These are phyloP conservation scores for Leucocoprinus birnbaumii DNA, from an alignment of 768 basidiomycete species.

Conservation along the genomic window DNA sequence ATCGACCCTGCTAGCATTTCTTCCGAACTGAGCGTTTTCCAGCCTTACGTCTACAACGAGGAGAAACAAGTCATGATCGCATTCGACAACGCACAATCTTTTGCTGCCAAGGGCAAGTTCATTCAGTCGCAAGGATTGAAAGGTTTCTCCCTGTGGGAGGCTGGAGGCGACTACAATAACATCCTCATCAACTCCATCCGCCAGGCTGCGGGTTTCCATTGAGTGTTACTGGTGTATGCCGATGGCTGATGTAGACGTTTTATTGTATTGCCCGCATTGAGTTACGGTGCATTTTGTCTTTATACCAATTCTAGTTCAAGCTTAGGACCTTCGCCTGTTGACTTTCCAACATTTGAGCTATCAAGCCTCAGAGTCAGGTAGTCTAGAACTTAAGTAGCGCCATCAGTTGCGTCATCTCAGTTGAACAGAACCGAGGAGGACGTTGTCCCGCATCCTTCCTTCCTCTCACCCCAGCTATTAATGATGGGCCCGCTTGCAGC, in stretches of 20 bases:
- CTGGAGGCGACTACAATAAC: constrained; percentile 58
- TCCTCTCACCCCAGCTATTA: background rate
- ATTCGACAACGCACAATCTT: constrained; percentile 45
- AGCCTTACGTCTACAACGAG: constrained; percentile 46
- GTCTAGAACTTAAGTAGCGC: too few species aligned
- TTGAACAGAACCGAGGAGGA: too few species aligned
- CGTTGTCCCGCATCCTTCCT: background rate
- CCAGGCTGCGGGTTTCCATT: constrained; percentile 21
- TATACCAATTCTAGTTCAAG: too few species aligned
- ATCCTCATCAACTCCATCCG: constrained; percentile 44
- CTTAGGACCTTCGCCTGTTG: too few species aligned
- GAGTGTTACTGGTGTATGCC: background rate
- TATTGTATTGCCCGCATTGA: too few species aligned
- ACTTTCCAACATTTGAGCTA: too few species aligned
- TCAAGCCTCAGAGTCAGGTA: too few species aligned
- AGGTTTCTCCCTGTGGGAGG: constrained; percentile 75
- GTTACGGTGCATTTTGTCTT: too few species aligned
- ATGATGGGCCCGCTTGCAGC: background rate
- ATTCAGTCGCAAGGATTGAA: constrained; percentile 47
- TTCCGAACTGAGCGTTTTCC: background rate
- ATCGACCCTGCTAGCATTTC: background rate
- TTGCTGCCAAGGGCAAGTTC: constrained; percentile 54
- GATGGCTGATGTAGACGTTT: too few species aligned
- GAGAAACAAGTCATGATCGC: constrained; percentile 44
- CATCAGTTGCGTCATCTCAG: too few species aligned